phyloP scores from a whole-genome alignment of 345 rosid genomes.

The Eucalyptus grandis region DNA sequence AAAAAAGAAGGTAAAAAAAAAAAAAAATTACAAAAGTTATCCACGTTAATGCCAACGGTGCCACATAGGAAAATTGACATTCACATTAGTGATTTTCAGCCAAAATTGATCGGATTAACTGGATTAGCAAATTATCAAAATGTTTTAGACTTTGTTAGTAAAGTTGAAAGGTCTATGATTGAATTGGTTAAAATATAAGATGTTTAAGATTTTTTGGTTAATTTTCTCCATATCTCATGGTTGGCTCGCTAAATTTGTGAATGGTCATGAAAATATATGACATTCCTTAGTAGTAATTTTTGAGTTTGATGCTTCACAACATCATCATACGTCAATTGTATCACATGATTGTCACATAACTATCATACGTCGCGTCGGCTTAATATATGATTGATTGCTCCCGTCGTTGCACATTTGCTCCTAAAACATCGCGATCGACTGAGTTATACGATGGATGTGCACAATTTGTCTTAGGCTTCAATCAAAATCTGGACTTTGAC shows the following conservation, averaged over 20 bases:
- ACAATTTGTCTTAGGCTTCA: background rate
- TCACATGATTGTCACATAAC: background rate
- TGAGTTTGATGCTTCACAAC: background rate
- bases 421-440: accelerated
- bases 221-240: background rate
- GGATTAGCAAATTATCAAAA: no score
- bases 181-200: no score
- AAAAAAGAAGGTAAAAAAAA: no score
- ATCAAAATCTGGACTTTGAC: background rate
- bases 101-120: background rate
- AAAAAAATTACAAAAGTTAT: no score
- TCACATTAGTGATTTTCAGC: accelerated
- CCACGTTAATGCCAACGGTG: accelerated
- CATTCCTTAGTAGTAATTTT: background rate
- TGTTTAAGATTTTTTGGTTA: accelerated
- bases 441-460: background rate
- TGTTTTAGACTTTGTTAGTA: no score
- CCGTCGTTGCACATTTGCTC: background rate
- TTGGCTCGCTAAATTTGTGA: background rate
- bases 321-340: background rate
- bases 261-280: background rate
- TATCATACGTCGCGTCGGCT: background rate
- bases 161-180: no score
- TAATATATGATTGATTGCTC: background rate
- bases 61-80: no score